Evolutionary conservation across 495 filamentous ascomycete genomes (phyloP), one percentile per base, ranked within the genome.

Genomic region (Penicillium canariense): DNA sequence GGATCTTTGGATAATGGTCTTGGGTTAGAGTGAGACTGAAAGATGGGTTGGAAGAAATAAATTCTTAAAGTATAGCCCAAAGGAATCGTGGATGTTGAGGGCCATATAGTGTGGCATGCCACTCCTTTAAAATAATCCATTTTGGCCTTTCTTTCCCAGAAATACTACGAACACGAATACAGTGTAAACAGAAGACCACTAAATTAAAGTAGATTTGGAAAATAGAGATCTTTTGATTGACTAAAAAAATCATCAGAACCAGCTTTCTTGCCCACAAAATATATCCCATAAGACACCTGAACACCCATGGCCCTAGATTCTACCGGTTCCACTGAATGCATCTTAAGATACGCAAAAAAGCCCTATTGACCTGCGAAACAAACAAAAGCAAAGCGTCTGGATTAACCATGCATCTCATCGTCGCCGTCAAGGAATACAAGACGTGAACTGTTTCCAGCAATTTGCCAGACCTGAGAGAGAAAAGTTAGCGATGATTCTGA

Each of bases 401-500:
- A 55, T 70, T 68, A 77, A 50, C 69, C 61, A 40, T 80, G 81
- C 75, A 85, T 83, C 50, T 84, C 80, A 55, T 72, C 79, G 26
- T 80, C 81, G 34, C 77, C 76, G 39, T 85, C 83, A 50, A 89
- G 77, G 67, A 97, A 97, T 22, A 97, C 83, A 48, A 98, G 77
- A 48, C 91, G 83, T 6, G 87, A 89, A 10, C 91, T 91, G 57
- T 92, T 87, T 38, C 85, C 89, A 43, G 87, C 83, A 30, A 92
- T 91, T 85, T 97, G 95, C 94, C 94, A 97, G 56, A 96, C 85
- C 91, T 96, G 53, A 53, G 10, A 49, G 34, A 55, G 34, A 27
- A 27, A 43, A 45, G 52, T 65, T 56, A 73, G 59, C 61, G 49
- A 36, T 47, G 28, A 26, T 12, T 36, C 35, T 36, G 6, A 1